Base-by-base conservation (phyloP, 2,329 filamentous ascomycete species). In the Hymenoscyphus albidus region DNA sequence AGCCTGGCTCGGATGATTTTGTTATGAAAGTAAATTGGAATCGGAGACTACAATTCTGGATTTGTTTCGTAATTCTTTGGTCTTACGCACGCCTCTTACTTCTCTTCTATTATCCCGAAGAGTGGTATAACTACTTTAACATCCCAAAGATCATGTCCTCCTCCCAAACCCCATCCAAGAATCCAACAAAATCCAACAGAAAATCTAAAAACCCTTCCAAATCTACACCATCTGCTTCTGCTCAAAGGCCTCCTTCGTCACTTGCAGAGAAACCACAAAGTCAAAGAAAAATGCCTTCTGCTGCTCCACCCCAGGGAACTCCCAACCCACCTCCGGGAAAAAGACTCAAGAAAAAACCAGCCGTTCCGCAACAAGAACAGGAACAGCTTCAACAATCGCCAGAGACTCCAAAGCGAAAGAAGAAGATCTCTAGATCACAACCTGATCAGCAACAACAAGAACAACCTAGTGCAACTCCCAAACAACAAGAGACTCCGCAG, bases 61-160 rank as follows among this genome's bases (percentile, higher is more conserved):
- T n/a, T 22, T 59, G 32, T 14, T 59, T 58, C 61, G 62, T 62
- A 56, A 55, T 57, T 48, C 48, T 59, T 38, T 57, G 60, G 31
- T 44, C 16, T 16, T 54, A 62, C 39, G 38, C 57, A 18, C 57
- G 32, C 7, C 27, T 65, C 14, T 35, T 55, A 12, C 42, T 59
- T 32, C 58, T 62, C n/a, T 56, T 64, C 38, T 32, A 62, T 62
- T 4, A 51, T 61, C 44, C 63, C 42, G 44, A 51, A 51, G 44
- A 51, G 44, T 61, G 55, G 54, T 63, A 67, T 64, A 65, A 61
- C 40, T 63, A 12, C 60, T 32, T 32, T 27, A 27, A 54, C 62
- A 35, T 40, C 27, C 60, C 31, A 58, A 64, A 62, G 27, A 60
- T 51, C 67, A 69, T 67, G 35, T 62, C 68, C 44, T 65, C 70